phyloP scores from a whole-genome alignment of 1,284 basidiomycete genomes.

The Exsudoporus floridanus region DNA sequence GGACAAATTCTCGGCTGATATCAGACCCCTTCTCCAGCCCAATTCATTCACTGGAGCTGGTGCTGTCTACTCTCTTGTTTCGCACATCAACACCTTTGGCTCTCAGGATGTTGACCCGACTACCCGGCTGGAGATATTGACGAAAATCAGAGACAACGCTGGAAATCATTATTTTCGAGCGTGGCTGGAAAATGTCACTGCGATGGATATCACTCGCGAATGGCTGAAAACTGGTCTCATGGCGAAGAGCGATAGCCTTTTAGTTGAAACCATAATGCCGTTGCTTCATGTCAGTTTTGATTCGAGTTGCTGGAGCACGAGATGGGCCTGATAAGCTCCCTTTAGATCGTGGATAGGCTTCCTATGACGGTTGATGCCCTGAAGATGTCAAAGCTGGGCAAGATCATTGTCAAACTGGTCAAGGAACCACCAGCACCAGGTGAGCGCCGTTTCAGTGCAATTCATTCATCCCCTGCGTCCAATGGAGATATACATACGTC shows the following conservation, averaged over 20 bases:
- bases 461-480: slow-evolving; percentile 20
- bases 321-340: slow-evolving; percentile 19
- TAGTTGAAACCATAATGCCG: slow-evolving; percentile 78
- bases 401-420: slow-evolving; percentile 68
- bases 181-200: slow-evolving; percentile 69
- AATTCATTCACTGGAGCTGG: slow-evolving; percentile 66
- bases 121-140: slow-evolving; percentile 66
- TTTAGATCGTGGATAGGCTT: slow-evolving; percentile 76
- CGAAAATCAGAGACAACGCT: slow-evolving; percentile 76
- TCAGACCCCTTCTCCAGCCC: slow-evolving; percentile 54
- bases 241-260: slow-evolving; percentile 52
- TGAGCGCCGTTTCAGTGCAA: slow-evolving; percentile 45
- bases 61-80: slow-evolving; percentile 58
- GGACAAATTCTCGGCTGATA: slow-evolving; percentile 47
- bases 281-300: slow-evolving; percentile 69
- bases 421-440: slow-evolving; percentile 68
- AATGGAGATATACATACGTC: slow-evolving; percentile 33
- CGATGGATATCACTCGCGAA: slow-evolving; percentile 73
- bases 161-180: slow-evolving; percentile 82
- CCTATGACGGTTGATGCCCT: slow-evolving; percentile 69
- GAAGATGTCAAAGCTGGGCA: slow-evolving; percentile 70
- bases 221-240: slow-evolving; percentile 70
- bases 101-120: slow-evolving; percentile 57
- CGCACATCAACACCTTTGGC: slow-evolving; percentile 57
- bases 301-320: slow-evolving; percentile 8